Percentiles rank a stretch among this genome's conserved stretches.
Evolutionary conservation across 2,329 filamentous ascomycete species (phyloP).

Genomic region (Parascedosporium putredinis): DNA sequence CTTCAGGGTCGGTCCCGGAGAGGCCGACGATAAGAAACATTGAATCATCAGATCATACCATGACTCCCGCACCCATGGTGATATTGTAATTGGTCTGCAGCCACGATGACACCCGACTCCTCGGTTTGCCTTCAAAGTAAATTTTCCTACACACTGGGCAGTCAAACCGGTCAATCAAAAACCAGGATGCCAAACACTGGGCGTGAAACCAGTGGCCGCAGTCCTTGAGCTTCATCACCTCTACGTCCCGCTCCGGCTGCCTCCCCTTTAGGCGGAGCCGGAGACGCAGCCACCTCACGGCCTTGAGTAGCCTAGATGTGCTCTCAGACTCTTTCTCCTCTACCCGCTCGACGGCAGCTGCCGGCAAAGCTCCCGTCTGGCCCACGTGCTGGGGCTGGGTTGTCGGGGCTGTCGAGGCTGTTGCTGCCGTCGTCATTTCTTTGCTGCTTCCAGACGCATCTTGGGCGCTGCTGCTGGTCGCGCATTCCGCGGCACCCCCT

Average conservation of each 20-base stretch:
- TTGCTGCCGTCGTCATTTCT: background rate
- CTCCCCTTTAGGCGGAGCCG: background rate
- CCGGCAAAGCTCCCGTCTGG: too few relatives aligned
- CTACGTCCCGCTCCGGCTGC: slow-evolving; percentile 14
- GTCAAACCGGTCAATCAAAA: slow-evolving; percentile 23
- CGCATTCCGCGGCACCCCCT: background rate
- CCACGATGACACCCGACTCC: background rate
- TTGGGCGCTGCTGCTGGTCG: slow-evolving; percentile 1
- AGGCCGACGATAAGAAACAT: background rate
- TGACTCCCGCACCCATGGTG: background rate
- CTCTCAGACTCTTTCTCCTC: background rate
- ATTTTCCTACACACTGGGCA: slow-evolving; percentile 28
- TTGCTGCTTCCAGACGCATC: slow-evolving; percentile 3
- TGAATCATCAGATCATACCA: background rate
- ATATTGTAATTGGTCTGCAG: background rate
- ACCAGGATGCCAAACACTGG: slow-evolving; percentile 28
- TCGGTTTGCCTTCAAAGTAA: slow-evolving; percentile 19
- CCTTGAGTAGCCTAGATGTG: background rate
- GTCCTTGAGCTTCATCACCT: slow-evolving; percentile 24
- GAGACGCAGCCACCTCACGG: background rate
- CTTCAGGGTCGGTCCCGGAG: background rate
- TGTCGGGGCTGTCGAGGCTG: background rate
- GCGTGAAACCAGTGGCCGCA: slow-evolving; percentile 30
- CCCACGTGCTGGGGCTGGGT: too few relatives aligned
- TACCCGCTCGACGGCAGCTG: too few relatives aligned